A percentile compares a stretch with the other conserved stretches of the same genome.
Conservation (phyloP, 2,329 filamentous ascomycete species). For the Paraphoma sp. region DNA sequence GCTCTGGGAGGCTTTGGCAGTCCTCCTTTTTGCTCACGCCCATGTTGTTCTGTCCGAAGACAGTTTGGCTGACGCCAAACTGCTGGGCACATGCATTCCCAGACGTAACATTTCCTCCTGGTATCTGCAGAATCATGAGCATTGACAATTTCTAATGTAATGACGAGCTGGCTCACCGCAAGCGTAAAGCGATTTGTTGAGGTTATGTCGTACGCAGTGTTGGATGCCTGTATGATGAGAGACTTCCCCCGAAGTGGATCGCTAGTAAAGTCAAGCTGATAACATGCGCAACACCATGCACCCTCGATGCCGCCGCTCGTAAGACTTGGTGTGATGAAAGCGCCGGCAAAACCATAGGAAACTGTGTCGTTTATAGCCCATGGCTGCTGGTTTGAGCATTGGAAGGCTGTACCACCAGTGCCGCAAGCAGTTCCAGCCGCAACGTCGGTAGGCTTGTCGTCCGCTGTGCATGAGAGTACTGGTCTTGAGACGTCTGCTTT, state of each 20-base stretch:
- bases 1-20: constrained; percentile 42
- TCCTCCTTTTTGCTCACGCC: constrained; percentile 40
- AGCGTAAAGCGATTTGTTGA: constrained; percentile 44
- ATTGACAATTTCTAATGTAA: neutral
- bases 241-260: constrained; percentile 64
- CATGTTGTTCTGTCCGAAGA: constrained; percentile 38
- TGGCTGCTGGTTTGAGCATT: constrained; percentile 66
- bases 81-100: constrained; percentile 41
- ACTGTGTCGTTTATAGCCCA: constrained; percentile 66
- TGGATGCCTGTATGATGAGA: constrained; percentile 70
- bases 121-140: constrained; percentile 33
- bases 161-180: constrained; percentile 29
- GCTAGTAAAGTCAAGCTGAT: constrained; percentile 66
- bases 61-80: constrained; percentile 39
- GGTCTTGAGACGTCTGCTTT: constrained; percentile 62
- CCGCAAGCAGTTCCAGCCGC: constrained; percentile 60
- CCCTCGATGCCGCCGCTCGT: constrained; percentile 58
- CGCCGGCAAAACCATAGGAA: constrained; percentile 71
- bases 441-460: constrained; percentile 60
- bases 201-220: constrained; percentile 58
- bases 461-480: constrained; percentile 61
- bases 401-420: constrained; percentile 61
- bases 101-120: constrained; percentile 46
- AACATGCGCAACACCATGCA: constrained; percentile 72
- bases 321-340: constrained; percentile 52